Conservation (phyloP, 2,329 filamentous ascomycete genomes). For the Phyllosticta citribraziliensis region DNA sequence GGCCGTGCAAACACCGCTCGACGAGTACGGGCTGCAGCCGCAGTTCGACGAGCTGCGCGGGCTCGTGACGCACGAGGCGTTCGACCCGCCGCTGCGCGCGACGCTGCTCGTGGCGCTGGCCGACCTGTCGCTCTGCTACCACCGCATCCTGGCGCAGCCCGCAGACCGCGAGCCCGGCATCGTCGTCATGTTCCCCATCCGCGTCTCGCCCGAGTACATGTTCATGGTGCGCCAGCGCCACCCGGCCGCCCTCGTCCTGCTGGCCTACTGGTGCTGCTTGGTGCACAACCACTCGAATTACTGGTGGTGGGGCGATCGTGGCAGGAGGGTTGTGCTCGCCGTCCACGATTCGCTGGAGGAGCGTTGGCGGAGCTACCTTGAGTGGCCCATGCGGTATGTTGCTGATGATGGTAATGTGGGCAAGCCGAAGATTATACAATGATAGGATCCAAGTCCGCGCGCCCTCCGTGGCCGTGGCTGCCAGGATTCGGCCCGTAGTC, state of each 20-base stretch:
- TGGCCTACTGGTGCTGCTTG: conserved; percentile 30
- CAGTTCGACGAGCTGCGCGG: conserved; percentile 3
- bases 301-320: conserved; percentile 32
- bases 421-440: not conserved
- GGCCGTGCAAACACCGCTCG: not conserved
- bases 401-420: conserved; percentile 1
- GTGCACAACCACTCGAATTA: conserved; percentile 26
- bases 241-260: conserved; percentile 26
- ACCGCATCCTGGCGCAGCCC: conserved; percentile 9
- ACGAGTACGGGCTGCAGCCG: conserved; percentile 4
- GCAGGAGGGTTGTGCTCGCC: conserved; percentile 1
- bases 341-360: conserved; percentile 7
- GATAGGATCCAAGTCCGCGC: not conserved
- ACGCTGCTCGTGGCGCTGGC: conserved; percentile 2
- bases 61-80: not conserved
- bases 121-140: conserved; percentile 3
- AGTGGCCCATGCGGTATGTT: conserved; percentile 11
- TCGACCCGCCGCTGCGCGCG: conserved; percentile 4
- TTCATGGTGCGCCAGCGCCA: conserved; percentile 21
- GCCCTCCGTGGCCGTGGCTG: not conserved
- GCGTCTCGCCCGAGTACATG: conserved; percentile 24
- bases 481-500: not conserved
- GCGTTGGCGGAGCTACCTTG: conserved; percentile 3
- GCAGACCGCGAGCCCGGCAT: conserved; percentile 25
- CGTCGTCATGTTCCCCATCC: conserved; percentile 29